A percentile compares a stretch with the other conserved stretches of the same genome.
phyloP scores from a whole-genome alignment of 2,329 filamentous ascomycete genomes.

The Incumbomyces delicatus region DNA sequence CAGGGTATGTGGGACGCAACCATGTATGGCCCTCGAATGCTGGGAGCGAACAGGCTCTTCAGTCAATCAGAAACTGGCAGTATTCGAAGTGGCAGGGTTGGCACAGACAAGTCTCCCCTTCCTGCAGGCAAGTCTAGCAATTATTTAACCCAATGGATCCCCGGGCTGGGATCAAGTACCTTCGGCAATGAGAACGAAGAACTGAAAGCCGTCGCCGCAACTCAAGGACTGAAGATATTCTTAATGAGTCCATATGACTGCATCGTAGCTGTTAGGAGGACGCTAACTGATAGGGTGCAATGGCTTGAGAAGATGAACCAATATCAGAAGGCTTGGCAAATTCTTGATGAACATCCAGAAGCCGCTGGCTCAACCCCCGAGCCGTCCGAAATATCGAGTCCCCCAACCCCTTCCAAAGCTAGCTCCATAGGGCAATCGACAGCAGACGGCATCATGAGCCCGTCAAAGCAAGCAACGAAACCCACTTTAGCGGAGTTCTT shows the following conservation, averaged over 20 bases:
- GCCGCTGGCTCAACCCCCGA: constrained; percentile 38
- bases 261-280: constrained; percentile 79
- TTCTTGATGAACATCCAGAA: constrained; percentile 82
- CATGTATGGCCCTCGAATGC: constrained; percentile 69
- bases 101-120: constrained; percentile 43
- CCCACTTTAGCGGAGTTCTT: constrained; percentile 57
- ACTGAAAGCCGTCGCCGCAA: constrained; percentile 40
- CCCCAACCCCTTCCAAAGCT: constrained; percentile 31
- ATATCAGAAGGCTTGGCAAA: constrained; percentile 78
- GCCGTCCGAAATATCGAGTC: constrained; percentile 25
- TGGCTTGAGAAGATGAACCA: constrained; percentile 77
- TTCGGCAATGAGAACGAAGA: constrained; percentile 29
- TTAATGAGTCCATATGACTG: constrained; percentile 96
- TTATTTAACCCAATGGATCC: constrained; percentile 48
- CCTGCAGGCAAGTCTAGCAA: constrained; percentile 43
- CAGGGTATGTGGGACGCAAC: constrained; percentile 84
- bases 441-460: constrained; percentile 22
- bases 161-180: constrained; percentile 26
- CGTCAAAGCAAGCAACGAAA: constrained; percentile 27
- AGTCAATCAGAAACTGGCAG: constrained; percentile 63
- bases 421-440: constrained; percentile 17
- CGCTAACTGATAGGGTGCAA: constrained; percentile 70
- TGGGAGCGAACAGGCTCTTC: constrained; percentile 40
- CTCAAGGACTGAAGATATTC: constrained; percentile 68
- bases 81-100: constrained; percentile 48